These are phyloP conservation scores for Apostasia ramifera DNA, from an alignment of 106 monocot species.

Conservation along the genomic window DNA sequence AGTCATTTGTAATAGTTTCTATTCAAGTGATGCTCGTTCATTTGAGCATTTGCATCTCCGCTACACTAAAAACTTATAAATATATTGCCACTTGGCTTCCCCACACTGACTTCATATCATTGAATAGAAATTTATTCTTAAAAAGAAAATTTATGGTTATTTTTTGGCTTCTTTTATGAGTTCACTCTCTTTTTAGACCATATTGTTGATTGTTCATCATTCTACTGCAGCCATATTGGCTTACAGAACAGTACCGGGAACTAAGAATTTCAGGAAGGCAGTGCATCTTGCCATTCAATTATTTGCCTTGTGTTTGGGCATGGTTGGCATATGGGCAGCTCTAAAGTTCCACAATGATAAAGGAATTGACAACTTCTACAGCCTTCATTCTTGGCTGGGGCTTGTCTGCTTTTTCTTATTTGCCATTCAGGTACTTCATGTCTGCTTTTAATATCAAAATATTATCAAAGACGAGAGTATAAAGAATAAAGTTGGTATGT, in stretches of 20 bases:
- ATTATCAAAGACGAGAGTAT: too few relatives aligned
- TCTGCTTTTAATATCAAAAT: not conserved
- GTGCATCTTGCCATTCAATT: conserved; percentile 76
- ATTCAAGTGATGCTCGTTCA: too few relatives aligned
- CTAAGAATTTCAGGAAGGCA: conserved; percentile 78
- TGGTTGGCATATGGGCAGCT: conserved; percentile 84
- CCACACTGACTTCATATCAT: too few relatives aligned
- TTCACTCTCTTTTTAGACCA: not conserved
- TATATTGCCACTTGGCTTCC: too few relatives aligned
- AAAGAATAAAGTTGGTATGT: too few relatives aligned
- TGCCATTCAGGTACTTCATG: conserved; percentile 50
- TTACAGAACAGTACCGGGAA: conserved; percentile 82
- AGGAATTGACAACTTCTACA: conserved; percentile 94
- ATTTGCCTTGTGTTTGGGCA: conserved; percentile 56
- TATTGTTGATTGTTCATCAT: not conserved
- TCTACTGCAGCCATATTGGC: conserved; percentile 69
- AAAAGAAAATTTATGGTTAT: too few relatives aligned
- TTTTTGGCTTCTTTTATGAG: not conserved
- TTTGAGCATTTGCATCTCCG: too few relatives aligned
- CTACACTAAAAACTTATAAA: too few relatives aligned
- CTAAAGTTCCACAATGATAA: conserved; percentile 95
- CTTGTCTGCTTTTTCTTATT: conserved; percentile 64
- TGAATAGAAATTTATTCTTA: too few relatives aligned
- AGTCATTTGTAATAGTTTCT: too few relatives aligned
- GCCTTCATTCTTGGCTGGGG: conserved; percentile 96